These are phyloP conservation scores for Colletotrichum truncatum DNA, from an alignment of 2,329 filamentous ascomycete species.

Conservation along the genomic window DNA sequence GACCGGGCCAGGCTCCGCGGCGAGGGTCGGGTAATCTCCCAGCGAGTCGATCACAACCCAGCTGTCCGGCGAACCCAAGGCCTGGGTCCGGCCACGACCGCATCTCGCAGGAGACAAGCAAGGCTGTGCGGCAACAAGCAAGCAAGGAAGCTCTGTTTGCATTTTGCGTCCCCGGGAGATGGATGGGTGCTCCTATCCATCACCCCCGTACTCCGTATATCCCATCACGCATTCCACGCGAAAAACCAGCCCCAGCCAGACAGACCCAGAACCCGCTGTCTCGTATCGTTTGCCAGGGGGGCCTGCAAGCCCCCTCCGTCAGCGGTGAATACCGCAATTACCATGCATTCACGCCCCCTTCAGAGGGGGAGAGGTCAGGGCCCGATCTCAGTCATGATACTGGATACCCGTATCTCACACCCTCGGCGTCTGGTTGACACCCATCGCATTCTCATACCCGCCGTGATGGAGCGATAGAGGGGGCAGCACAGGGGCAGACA, in stretches of 20 bases:
- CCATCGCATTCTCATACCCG: not conserved
- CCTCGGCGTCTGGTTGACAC: not conserved
- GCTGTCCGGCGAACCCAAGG: constrained; percentile 2
- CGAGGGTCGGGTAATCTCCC: constrained; percentile 8
- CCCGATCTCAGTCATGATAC: constrained; percentile 6
- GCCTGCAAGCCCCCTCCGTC: not conserved
- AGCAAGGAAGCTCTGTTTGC: not conserved
- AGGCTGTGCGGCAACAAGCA: not conserved
- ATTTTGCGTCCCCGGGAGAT: not conserved
- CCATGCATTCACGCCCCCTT: too few relatives aligned
- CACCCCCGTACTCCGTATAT: not conserved
- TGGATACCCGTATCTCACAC: not conserved
- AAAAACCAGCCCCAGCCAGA: not conserved
- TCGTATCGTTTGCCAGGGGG: not conserved
- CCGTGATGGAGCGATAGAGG: not conserved
- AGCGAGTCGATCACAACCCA: constrained; percentile 9
- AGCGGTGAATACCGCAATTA: constrained; percentile 18
- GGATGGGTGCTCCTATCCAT: not conserved
- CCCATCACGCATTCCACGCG: not conserved
- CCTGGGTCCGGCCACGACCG: constrained; percentile 4
- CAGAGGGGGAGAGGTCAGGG: too few relatives aligned
- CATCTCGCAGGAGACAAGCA: not conserved
- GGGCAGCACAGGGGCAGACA: too few relatives aligned
- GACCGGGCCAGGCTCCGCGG: constrained; percentile 4
- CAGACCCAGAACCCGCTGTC: not conserved